Conservation (phyloP, 73 alveolate species). For the Paramecium biaurelia region DNA sequence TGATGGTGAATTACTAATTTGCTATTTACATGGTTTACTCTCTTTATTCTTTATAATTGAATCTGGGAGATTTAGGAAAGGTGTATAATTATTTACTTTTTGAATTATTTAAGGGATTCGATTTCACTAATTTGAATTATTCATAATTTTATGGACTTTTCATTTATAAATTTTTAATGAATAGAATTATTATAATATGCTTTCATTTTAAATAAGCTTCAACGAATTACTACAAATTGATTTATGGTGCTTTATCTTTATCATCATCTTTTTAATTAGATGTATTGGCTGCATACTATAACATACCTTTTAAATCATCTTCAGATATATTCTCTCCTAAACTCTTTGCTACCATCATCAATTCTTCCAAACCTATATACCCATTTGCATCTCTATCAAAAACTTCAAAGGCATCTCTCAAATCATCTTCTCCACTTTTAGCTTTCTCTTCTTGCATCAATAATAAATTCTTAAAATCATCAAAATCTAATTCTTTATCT, state of each 20-base stretch:
- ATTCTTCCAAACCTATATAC: not conserved
- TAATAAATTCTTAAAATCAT: conserved; percentile 8
- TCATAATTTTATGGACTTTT: not conserved
- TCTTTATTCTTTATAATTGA: not conserved
- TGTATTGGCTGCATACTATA: not conserved
- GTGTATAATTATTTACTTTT: not conserved
- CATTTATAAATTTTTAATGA: not conserved
- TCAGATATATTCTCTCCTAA: conserved; percentile 31
- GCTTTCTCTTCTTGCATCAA: conserved; percentile 18
- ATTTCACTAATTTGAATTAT: not conserved
- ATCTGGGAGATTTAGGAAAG: not conserved
- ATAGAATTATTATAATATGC: not conserved
- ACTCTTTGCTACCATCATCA: conserved; percentile 35
- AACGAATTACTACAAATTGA: not conserved
- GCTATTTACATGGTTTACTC: not conserved
- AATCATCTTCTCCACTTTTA: not conserved
- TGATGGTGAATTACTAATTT: not conserved
- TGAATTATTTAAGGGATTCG: not conserved
- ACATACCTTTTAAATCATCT: conserved; percentile 24
- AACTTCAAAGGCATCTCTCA: conserved; percentile 38
- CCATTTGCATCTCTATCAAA: conserved; percentile 60
- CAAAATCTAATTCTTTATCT: not conserved
- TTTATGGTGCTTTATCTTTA: not conserved
- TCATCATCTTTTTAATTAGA: not conserved
- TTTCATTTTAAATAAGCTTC: not conserved